These are phyloP conservation scores for Phytophthora multivora DNA, from an alignment of 352 stramenopile genomes.

Conservation along the genomic window DNA sequence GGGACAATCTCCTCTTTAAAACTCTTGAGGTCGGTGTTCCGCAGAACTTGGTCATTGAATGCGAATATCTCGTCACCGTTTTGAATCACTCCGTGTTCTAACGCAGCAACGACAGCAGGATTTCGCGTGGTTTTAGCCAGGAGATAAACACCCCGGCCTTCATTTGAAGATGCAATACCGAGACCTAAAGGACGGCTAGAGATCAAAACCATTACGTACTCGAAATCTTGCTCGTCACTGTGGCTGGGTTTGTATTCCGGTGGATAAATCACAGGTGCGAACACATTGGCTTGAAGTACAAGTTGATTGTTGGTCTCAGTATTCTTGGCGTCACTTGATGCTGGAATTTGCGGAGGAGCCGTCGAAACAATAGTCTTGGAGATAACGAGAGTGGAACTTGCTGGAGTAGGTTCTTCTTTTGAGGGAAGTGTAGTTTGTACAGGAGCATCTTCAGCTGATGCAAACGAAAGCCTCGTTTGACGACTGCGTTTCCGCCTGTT, in stretches of 20 bases:
- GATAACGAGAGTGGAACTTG: background rate
- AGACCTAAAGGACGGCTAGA: constrained; percentile 60
- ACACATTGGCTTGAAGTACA: constrained; percentile 41
- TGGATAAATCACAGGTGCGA: constrained; percentile 37
- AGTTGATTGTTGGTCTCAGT: constrained; percentile 3
- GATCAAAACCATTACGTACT: constrained; percentile 72
- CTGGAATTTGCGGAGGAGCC: background rate
- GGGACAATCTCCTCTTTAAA: constrained; percentile 47
- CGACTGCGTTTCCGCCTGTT: constrained; percentile 35
- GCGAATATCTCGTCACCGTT: constrained; percentile 69
- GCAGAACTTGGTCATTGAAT: constrained; percentile 59
- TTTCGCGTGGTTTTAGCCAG: constrained; percentile 42
- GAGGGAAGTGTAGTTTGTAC: background rate
- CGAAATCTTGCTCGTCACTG: constrained; percentile 35
- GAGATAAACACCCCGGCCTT: constrained; percentile 32
- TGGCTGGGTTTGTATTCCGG: constrained; percentile 22
- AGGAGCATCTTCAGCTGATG: constrained; percentile 7
- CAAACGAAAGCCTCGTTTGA: constrained; percentile 46
- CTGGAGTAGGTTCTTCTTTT: background rate
- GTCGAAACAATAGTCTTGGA: background rate
- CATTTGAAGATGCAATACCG: constrained; percentile 32
- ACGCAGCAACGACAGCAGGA: constrained; percentile 39
- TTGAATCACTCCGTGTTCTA: constrained; percentile 57
- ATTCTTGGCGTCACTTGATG: constrained; percentile 4
- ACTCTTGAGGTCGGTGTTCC: constrained; percentile 24